Conservation (phyloP, 2,329 filamentous ascomycete species). For the Stachybotrys chartarum region DNA sequence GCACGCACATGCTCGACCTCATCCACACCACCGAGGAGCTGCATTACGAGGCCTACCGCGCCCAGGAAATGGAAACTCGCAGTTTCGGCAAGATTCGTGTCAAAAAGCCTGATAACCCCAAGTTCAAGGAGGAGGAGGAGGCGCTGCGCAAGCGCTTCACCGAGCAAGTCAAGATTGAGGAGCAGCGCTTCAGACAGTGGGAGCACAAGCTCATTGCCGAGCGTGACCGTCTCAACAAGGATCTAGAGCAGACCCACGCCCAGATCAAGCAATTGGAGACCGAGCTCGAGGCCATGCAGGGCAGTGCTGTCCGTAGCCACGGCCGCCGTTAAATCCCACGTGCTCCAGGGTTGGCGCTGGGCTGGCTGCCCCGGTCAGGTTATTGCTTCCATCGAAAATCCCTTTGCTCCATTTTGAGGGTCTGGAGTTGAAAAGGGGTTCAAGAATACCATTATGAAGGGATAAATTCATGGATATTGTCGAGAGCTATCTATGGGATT, state of each 20-base stretch:
- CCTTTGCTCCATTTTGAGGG: constrained; percentile 19
- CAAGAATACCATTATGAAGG: constrained; percentile 20
- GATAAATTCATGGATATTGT: constrained; percentile 21
- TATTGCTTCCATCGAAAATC: constrained; percentile 13
- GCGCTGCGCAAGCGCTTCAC: constrained; percentile 97
- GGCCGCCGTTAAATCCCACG: constrained; percentile 70
- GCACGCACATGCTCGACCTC: constrained; percentile 98
- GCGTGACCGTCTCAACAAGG: constrained; percentile 98
- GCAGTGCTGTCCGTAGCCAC: constrained; percentile 81
- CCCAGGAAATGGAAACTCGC: constrained; percentile 98
- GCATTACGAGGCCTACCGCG: constrained; percentile 98
- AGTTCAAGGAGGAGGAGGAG: constrained; percentile 99
- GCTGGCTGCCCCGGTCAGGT: constrained; percentile 12
- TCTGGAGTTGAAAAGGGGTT: constrained; percentile 27
- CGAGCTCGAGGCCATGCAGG: constrained; percentile 91
- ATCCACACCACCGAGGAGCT: constrained; percentile 99
- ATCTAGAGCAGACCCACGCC: constrained; percentile 95
- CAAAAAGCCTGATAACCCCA: constrained; percentile 98
- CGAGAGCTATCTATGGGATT: constrained; percentile 12
- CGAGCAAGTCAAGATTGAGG: constrained; percentile 99
- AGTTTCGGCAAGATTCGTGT: constrained; percentile 98
- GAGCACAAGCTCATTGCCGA: constrained; percentile 99
- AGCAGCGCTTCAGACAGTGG: constrained; percentile 98
- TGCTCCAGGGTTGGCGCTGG: background rate
- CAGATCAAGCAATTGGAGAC: constrained; percentile 85